Percentiles rank a stretch among this genome's conserved stretches.
Conservation (phyloP, 345 rosid genomes). For the Corymbia maculata region DNA sequence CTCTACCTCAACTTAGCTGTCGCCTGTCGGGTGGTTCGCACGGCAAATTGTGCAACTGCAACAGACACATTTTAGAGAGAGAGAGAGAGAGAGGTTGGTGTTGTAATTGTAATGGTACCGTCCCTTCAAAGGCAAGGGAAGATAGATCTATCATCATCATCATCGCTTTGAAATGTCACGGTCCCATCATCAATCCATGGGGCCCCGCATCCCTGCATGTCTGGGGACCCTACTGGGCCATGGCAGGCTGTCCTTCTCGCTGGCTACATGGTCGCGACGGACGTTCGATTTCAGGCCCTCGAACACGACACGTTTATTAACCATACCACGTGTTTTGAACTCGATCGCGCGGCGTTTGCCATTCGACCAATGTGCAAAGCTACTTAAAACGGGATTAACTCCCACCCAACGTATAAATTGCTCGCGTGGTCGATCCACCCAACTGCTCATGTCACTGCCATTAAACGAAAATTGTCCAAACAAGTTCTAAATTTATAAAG, state of each 20-base stretch:
- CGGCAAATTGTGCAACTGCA: neutral
- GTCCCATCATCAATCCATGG: neutral
- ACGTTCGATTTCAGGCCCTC: neutral
- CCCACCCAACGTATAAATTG: neutral
- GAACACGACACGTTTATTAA: neutral
- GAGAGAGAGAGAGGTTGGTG: neutral
- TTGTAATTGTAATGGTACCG: neutral
- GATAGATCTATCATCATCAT: neutral
- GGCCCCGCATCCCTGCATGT: neutral
- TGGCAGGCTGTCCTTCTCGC: neutral
- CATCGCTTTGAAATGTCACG: neutral
- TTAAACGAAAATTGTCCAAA: too few relatives aligned
- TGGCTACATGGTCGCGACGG: neutral
- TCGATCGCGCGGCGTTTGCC: rapidly evolving
- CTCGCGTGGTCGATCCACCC: neutral
- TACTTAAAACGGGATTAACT: rapidly evolving
- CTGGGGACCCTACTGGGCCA: neutral
- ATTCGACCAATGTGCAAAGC: rapidly evolving
- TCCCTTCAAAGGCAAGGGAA: neutral
- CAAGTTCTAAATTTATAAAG: too few relatives aligned
- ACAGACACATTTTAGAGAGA: neutral
- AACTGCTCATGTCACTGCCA: too few relatives aligned
- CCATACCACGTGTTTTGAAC: rapidly evolving
- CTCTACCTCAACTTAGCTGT: too few relatives aligned
- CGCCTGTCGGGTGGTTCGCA: neutral